Evolutionary conservation across 139 green algal species (phyloP).

Genomic region (Mesotaenium endlicherianum): DNA sequence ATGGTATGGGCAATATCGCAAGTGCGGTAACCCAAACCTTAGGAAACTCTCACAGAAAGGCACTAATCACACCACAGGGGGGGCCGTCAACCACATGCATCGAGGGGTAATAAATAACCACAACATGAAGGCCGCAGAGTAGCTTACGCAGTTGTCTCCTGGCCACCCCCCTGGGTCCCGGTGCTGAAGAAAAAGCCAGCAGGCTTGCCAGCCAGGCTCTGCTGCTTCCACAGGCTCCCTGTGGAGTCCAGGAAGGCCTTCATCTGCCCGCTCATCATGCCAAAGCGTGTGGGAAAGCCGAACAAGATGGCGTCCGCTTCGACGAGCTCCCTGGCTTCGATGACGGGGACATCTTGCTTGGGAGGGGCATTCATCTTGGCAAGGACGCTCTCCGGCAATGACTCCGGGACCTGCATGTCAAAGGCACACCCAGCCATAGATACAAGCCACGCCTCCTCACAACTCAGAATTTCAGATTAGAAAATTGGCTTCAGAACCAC

Average conservation of each 20-base stretch:
- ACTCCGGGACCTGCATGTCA: constrained; percentile 67
- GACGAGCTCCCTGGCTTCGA: constrained; percentile 55
- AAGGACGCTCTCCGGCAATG: constrained; percentile 65
- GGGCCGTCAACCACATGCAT: no score
- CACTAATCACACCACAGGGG: no score
- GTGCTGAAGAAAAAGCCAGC: constrained; percentile 61
- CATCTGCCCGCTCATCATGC: constrained; percentile 72
- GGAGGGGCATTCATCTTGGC: constrained; percentile 75
- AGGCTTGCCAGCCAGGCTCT: constrained; percentile 70
- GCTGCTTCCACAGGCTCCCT: constrained; percentile 63
- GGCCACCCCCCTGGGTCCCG: constrained; percentile 70
- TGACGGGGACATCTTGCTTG: constrained; percentile 65
- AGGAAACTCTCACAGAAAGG: not conserved
- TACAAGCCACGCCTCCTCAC: no score
- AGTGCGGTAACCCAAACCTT: no score
- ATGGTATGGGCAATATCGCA: no score
- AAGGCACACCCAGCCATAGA: no score
- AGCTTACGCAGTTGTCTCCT: constrained; percentile 53
- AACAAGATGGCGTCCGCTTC: constrained; percentile 76
- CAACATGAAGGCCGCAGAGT: no score
- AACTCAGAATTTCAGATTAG: no score
- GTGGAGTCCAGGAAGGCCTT: constrained; percentile 77
- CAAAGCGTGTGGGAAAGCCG: constrained; percentile 77
- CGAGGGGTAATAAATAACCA: no score
- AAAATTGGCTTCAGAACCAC: no score